phyloP scores from a whole-genome alignment of 345 rosid species.

The Murraya paniculata region DNA sequence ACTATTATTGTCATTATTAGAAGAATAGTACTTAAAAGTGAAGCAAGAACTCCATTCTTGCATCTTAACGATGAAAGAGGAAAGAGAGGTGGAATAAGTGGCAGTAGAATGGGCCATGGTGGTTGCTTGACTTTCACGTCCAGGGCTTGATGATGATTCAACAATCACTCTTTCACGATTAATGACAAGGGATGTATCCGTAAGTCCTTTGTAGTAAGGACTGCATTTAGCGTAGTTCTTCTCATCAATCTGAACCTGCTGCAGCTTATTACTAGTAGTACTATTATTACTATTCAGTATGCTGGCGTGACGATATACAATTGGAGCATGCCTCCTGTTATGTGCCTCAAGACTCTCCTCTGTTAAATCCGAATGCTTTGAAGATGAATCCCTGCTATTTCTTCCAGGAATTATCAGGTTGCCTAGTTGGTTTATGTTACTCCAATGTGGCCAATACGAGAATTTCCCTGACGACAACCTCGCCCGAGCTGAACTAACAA shows the following conservation, averaged over 20 bases:
- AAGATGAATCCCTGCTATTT: constrained; percentile 16
- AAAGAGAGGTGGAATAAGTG: constrained; percentile 21
- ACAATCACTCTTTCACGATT: constrained; percentile 14
- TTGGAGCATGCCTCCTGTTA: constrained; percentile 29
- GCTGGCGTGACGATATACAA: background rate
- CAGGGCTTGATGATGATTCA: constrained; percentile 31
- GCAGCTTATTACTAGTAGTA: no score
- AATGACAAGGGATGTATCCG: constrained; percentile 37
- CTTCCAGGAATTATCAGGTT: constrained; percentile 10
- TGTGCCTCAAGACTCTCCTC: constrained; percentile 46
- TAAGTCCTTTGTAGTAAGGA: constrained; percentile 56
- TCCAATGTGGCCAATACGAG: constrained; percentile 32
- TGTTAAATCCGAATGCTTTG: constrained; percentile 38
- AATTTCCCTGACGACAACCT: constrained; percentile 10
- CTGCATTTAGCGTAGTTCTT: constrained; percentile 38
- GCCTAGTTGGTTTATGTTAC: constrained; percentile 26
- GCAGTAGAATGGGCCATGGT: constrained; percentile 23
- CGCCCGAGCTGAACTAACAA: constrained; percentile 8
- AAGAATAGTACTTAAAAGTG: background rate
- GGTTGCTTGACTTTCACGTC: constrained; percentile 38
- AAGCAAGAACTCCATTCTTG: constrained; percentile 41
- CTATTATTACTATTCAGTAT: no score
- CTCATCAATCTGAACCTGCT: background rate
- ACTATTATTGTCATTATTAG: no score
- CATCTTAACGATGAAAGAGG: constrained; percentile 31